Percentiles rank a stretch among this genome's conserved stretches.
Evolutionary conservation across 345 rosid genomes (phyloP).

Genomic region (Eucalyptus sp.): DNA sequence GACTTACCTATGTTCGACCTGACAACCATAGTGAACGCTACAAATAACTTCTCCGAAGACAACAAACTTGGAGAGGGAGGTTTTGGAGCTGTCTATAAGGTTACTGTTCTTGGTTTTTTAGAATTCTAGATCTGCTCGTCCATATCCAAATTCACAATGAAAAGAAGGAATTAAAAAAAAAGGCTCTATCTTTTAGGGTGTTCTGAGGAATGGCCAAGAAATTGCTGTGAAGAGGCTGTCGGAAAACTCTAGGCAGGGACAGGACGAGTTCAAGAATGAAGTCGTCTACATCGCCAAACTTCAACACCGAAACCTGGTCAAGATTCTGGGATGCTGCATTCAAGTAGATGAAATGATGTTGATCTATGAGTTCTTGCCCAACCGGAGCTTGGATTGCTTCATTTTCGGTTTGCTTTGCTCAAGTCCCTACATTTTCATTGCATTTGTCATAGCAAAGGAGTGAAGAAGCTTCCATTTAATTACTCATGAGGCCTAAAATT

Average conservation of each 20-base stretch:
- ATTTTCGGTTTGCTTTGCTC: not conserved
- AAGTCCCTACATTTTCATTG: not conserved
- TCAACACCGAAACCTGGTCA: not conserved
- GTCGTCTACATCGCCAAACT: not conserved
- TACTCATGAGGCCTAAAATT: not conserved
- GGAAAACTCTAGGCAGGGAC: not conserved
- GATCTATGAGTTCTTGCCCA: not conserved
- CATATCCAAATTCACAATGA: not conserved
- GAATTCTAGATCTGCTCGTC: not conserved
- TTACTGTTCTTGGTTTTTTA: not conserved
- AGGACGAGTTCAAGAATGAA: not conserved
- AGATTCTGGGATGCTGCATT: not conserved
- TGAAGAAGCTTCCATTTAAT: not conserved
- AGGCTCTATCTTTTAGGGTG: not conserved
- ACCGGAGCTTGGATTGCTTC: not conserved
- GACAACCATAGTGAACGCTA: not conserved
- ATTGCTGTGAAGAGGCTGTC: slow-evolving; percentile 1
- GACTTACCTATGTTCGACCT: not conserved
- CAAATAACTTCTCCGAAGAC: not conserved
- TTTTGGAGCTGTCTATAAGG: not conserved
- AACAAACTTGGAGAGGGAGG: not conserved
- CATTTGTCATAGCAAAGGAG: not conserved
- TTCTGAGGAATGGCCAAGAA: not conserved
- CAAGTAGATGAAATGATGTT: not conserved
- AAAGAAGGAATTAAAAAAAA: not conserved